Evolutionary conservation across 2,329 filamentous ascomycete genomes (phyloP).

Genomic region (Calonectria honghensis): DNA sequence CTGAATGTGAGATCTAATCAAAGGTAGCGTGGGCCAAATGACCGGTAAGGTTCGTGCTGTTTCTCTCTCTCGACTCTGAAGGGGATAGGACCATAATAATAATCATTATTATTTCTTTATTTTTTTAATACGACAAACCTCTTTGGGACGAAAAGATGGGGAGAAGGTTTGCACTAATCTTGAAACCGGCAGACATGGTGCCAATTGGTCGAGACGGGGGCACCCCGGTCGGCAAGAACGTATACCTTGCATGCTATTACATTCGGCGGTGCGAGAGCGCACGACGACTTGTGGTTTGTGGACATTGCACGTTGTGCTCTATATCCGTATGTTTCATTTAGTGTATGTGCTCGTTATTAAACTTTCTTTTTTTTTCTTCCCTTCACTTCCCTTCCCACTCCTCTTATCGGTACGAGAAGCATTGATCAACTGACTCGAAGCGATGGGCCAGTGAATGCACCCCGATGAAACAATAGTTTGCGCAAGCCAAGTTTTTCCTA

Average conservation of each 20-base stretch:
- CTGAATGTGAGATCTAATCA: conserved; percentile 22
- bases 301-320: background rate
- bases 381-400: background rate
- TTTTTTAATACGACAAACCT: conserved; percentile 20
- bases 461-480: conserved; percentile 11
- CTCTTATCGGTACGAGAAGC: conserved; percentile 9
- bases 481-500: background rate
- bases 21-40: conserved; percentile 19
- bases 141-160: conserved; percentile 19
- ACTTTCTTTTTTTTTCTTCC: conserved; percentile 15
- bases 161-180: conserved; percentile 26
- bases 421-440: conserved; percentile 16
- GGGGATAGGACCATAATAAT: conserved; percentile 8
- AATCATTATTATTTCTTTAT: conserved; percentile 4
- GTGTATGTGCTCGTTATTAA: conserved; percentile 6
- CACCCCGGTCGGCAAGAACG: background rate
- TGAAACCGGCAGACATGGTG: conserved; percentile 11
- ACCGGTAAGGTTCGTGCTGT: conserved; percentile 19
- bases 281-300: conserved; percentile 1
- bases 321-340: conserved; percentile 19
- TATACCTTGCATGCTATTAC: conserved; percentile 10
- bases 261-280: background rate
- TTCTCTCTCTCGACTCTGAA: background rate
- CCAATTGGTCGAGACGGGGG: conserved; percentile 17
- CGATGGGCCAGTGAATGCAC: conserved; percentile 17